Conservation (phyloP, 2,329 filamentous ascomycete genomes). For the Xylariaceae sp. region DNA sequence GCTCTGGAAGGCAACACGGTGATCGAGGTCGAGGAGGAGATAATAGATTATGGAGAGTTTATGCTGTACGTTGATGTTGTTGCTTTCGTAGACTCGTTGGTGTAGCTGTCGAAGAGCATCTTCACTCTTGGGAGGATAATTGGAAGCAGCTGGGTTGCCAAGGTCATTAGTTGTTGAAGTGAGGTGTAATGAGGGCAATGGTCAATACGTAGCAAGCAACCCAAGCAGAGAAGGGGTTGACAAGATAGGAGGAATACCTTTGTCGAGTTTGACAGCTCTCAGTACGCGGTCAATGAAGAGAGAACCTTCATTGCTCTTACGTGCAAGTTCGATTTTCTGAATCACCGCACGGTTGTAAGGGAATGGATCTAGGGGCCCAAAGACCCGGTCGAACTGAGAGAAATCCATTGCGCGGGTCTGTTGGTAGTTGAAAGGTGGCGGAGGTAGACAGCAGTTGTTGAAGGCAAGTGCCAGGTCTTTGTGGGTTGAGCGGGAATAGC, state of each 20-base stretch:
- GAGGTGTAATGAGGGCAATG: no score
- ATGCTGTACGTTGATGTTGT: slow-evolving; percentile 64
- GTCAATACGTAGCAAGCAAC: no score
- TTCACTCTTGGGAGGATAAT: slow-evolving; percentile 72
- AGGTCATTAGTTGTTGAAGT: slow-evolving; percentile 18
- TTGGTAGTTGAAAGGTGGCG: neutral
- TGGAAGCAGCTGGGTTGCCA: slow-evolving; percentile 42
- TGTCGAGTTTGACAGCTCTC: slow-evolving; percentile 60
- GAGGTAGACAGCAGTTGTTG: neutral
- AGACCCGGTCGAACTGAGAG: slow-evolving; percentile 64
- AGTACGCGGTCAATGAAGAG: slow-evolving; percentile 80
- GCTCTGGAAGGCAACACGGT: slow-evolving; percentile 32
- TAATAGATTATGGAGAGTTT: slow-evolving; percentile 84
- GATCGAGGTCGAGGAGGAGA: slow-evolving; percentile 70
- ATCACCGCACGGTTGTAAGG: slow-evolving; percentile 58
- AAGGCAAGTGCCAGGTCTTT: neutral
- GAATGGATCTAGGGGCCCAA: slow-evolving; percentile 55
- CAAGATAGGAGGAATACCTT: no score
- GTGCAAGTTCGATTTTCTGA: slow-evolving; percentile 61
- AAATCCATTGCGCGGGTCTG: slow-evolving; percentile 54
- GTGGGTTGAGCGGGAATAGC: neutral
- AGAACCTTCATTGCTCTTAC: slow-evolving; percentile 62
- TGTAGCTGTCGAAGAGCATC: slow-evolving; percentile 65
- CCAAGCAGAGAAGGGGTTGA: no score
- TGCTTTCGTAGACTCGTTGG: slow-evolving; percentile 60